These are phyloP conservation scores for Fusarium sp. DNA, from an alignment of 2,329 filamentous ascomycete species.

Conservation along the genomic window DNA sequence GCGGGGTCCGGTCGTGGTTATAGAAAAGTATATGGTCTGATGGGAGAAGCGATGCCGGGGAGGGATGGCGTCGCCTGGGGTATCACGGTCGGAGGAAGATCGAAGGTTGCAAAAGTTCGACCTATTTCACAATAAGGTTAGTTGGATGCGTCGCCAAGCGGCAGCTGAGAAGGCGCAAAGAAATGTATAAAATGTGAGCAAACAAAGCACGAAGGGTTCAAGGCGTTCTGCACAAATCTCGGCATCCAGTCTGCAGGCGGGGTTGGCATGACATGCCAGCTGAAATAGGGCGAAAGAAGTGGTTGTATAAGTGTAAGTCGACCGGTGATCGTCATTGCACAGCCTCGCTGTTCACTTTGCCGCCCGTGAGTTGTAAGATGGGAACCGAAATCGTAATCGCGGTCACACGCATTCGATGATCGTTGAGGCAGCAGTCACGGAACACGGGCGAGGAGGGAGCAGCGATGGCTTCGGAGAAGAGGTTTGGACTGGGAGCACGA, in stretches of 20 bases:
- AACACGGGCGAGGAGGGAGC: slow-evolving; percentile 28
- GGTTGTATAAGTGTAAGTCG: slow-evolving; percentile 21
- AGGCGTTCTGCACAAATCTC: slow-evolving; percentile 14
- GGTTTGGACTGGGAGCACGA: slow-evolving; percentile 27
- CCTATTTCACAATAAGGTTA: slow-evolving; percentile 41
- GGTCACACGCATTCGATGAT: slow-evolving; percentile 42
- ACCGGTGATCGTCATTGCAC: slow-evolving; percentile 29
- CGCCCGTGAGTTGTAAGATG: slow-evolving; percentile 13
- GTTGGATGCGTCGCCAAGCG: slow-evolving; percentile 26
- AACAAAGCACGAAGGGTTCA: slow-evolving; percentile 7
- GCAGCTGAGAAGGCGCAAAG: slow-evolving; percentile 22
- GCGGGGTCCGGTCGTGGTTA: slow-evolving; percentile 7
- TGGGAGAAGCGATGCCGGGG: slow-evolving; percentile 12
- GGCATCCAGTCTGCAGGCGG: slow-evolving; percentile 9
- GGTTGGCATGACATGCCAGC: not conserved
- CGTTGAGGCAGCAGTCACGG: slow-evolving; percentile 41
- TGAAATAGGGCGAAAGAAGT: slow-evolving; percentile 1
- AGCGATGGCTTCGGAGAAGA: slow-evolving; percentile 18
- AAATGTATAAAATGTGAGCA: slow-evolving; percentile 11
- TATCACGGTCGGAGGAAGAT: slow-evolving; percentile 32
- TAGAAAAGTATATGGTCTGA: slow-evolving; percentile 7
- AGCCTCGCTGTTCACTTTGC: slow-evolving; percentile 31
- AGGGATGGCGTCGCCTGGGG: slow-evolving; percentile 12
- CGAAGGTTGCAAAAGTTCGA: slow-evolving; percentile 25
- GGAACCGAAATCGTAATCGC: slow-evolving; percentile 29